phyloP scores from a whole-genome alignment of 768 basidiomycete species.

The Pisolithus tinctorius region DNA sequence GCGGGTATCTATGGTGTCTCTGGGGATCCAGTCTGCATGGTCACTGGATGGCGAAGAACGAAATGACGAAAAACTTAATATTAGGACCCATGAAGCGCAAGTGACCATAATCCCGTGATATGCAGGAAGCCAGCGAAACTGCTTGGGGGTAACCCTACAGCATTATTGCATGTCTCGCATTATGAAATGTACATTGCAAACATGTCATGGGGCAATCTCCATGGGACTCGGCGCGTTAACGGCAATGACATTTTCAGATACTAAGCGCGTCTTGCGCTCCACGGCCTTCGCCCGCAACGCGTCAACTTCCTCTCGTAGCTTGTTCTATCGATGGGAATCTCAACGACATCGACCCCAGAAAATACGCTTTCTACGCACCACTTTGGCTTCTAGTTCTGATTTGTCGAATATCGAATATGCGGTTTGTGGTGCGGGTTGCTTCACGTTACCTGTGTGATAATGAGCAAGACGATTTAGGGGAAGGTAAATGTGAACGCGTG shows the following conservation, averaged over 20 bases:
- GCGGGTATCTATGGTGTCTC: too few relatives aligned
- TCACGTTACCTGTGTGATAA: conserved; percentile 35
- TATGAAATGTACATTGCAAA: neutral
- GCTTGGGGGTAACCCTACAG: too few relatives aligned
- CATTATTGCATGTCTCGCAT: too few relatives aligned
- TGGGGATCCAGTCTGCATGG: too few relatives aligned
- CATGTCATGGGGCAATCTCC: conserved; percentile 18
- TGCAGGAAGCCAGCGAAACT: too few relatives aligned
- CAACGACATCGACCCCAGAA: neutral
- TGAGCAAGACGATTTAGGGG: neutral
- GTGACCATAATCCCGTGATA: too few relatives aligned
- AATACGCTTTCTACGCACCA: conserved; percentile 31
- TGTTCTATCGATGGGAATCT: conserved; percentile 33
- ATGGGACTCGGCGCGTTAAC: conserved; percentile 26
- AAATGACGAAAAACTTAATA: too few relatives aligned
- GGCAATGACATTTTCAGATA: conserved; percentile 23
- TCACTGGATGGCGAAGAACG: too few relatives aligned
- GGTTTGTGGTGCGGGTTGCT: conserved; percentile 29
- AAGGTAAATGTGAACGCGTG: neutral
- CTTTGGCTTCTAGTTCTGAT: conserved; percentile 48
- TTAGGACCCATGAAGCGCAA: too few relatives aligned
- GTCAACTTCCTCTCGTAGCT: conserved; percentile 54
- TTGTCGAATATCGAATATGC: conserved; percentile 60
- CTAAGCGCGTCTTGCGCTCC: conserved; percentile 33
- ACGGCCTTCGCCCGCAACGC: conserved; percentile 44